Conservation (phyloP, 1,139 yeast species). For the Taphrina sp. region DNA sequence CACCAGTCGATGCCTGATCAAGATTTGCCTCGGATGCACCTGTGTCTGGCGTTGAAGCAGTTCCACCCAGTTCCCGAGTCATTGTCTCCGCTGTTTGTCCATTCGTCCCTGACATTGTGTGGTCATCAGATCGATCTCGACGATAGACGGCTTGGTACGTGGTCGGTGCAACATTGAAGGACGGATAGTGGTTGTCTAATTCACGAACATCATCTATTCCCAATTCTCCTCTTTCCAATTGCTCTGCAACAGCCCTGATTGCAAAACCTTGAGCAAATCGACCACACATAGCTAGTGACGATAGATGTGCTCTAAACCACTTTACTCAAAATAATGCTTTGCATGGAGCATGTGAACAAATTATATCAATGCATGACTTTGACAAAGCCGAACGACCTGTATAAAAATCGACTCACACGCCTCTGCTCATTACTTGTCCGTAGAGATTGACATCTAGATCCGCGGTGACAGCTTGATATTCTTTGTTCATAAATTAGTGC, state of each 20-base stretch:
- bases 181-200: conserved; percentile 15
- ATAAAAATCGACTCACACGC: neutral
- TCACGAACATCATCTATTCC: conserved; percentile 24
- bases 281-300: conserved; percentile 32
- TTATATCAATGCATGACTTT: neutral
- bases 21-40: neutral
- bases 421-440: too few species aligned
- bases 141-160: conserved; percentile 24
- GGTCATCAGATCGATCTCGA: conserved; percentile 6
- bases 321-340: neutral
- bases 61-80: neutral
- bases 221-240: conserved; percentile 18
- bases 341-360: neutral
- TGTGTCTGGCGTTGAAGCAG: neutral
- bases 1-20: neutral
- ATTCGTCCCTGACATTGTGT: neutral
- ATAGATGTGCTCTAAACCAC: too few species aligned
- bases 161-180: conserved; percentile 24
- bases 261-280: conserved; percentile 29
- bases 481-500: too few species aligned
- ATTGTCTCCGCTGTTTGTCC: neutral
- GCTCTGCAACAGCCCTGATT: conserved; percentile 20
- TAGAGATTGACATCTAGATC: too few species aligned
- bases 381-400: neutral
- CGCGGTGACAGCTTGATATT: too few species aligned